Base-by-base conservation (phyloP, 2,329 filamentous ascomycete genomes). In the Aspergillus bombycis region DNA sequence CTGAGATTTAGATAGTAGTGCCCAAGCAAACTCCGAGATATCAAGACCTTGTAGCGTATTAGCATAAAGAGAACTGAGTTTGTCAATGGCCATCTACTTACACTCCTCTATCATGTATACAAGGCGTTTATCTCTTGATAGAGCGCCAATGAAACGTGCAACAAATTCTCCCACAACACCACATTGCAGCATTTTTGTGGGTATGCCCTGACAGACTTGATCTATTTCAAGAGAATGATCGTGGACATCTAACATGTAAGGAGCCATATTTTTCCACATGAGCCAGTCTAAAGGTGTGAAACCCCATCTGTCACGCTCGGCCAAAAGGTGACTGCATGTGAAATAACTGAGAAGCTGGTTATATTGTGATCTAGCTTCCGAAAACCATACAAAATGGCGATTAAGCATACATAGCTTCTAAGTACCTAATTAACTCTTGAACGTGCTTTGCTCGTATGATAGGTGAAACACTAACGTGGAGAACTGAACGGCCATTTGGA, bases 361-460 rank as follows among this genome's bases (percentile, higher is more conserved):
- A 1, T 10, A 43, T 8, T 43, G 19, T 43, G 16, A 4, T 8
- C 0, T 43, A 43, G 38, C 38, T n/a, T 46, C 43, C 3, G 43
- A 21, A 26, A 46, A 23, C 19, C 2, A 26, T 0, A 8, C 16
- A 10, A 23, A 46, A 0, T 5, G 26, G 3, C 0, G 10, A 3
- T n/a, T 8, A 21, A 21, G 16, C 0, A 10, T 43, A 26, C 10
- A 46, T 21, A 46, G 43, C 12, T 0, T 0, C 43, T 46, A 36
- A 10, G 11, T 10, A 21, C 19, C 3, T 46, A 5, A 8, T 46
- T 0, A 26, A 10, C 1, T 11, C n/a, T 46, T 23, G 3, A 23
- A 23, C 43, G 12, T 12, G n/a, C n/a, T 10, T n/a, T 9, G 7
- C 21, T n/a, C 3, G 9, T 1, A 5, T 5, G 7, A 8, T 3